These are phyloP conservation scores for Talaromyces piceae DNA, from an alignment of 2,329 filamentous ascomycete species.

Conservation along the genomic window DNA sequence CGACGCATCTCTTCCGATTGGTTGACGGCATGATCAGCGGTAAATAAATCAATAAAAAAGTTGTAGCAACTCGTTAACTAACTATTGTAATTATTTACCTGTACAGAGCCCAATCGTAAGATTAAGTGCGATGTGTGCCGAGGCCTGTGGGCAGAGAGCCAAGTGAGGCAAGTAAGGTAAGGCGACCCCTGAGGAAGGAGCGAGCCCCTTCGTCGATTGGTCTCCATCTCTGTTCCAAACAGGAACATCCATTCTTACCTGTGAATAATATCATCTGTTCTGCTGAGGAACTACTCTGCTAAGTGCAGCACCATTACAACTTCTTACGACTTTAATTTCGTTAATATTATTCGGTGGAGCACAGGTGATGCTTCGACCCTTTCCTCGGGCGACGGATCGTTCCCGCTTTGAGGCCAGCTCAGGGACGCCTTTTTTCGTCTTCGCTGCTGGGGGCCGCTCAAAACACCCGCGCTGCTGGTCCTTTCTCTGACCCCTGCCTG, in stretches of 20 bases:
- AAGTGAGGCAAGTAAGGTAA: not conserved
- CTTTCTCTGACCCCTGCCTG: constrained; percentile 1
- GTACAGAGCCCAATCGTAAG: too few relatives aligned
- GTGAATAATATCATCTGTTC: too few relatives aligned
- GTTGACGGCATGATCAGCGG: not conserved
- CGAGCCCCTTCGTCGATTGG: not conserved
- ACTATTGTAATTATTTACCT: too few relatives aligned
- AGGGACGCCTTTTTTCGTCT: not conserved
- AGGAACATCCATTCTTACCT: not conserved
- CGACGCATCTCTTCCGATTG: not conserved
- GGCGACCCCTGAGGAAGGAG: not conserved
- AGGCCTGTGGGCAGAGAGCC: too few relatives aligned
- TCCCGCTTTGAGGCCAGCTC: not conserved
- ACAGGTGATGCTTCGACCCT: not conserved
- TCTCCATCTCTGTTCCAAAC: not conserved
- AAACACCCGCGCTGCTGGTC: not conserved
- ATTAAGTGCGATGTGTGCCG: not conserved
- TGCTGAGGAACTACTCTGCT: too few relatives aligned
- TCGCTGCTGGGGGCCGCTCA: not conserved
- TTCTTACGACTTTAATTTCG: too few relatives aligned
- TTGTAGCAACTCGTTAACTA: too few relatives aligned
- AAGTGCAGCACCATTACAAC: too few relatives aligned
- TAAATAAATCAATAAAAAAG: not conserved
- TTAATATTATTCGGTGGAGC: not conserved
- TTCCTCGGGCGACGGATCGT: not conserved